Evolutionary conservation across 306 rosid genomes (phyloP).

Genomic region (Phaseolus lunatus): DNA sequence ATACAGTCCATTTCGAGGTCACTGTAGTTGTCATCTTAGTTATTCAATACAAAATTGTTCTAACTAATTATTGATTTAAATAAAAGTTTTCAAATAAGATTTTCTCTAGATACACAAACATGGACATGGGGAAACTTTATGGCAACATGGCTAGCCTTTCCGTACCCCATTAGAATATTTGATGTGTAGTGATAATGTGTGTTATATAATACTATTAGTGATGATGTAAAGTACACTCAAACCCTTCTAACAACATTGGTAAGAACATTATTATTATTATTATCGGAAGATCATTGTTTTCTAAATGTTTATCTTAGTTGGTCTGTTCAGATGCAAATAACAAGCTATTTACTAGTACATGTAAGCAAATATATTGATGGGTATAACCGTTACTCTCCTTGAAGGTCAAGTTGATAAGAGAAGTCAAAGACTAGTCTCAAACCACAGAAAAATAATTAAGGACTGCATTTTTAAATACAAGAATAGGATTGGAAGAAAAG

Average conservation of each 20-base stretch:
- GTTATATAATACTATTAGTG: background rate
- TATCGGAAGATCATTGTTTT: too few species aligned
- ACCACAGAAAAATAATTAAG: background rate
- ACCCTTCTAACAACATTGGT: too few species aligned
- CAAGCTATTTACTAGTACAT: too few species aligned
- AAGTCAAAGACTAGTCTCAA: background rate
- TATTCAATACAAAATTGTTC: background rate
- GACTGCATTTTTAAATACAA: background rate
- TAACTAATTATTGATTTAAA: background rate
- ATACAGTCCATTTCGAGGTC: background rate
- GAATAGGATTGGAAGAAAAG: background rate
- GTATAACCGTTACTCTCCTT: too few species aligned
- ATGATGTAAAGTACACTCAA: background rate
- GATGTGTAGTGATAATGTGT: background rate
- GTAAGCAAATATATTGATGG: too few species aligned
- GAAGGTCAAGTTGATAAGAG: background rate
- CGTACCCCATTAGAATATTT: background rate
- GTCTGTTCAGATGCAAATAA: too few species aligned
- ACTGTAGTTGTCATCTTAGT: background rate
- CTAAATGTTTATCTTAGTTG: too few species aligned
- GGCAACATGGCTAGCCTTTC: background rate
- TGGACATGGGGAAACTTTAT: background rate
- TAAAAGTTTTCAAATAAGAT: conserved; percentile 18
- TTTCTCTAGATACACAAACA: conserved; percentile 2
- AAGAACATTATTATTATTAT: too few species aligned